phyloP scores from a whole-genome alignment of 2,329 filamentous ascomycete genomes.

The Lecanicillium sp. region DNA sequence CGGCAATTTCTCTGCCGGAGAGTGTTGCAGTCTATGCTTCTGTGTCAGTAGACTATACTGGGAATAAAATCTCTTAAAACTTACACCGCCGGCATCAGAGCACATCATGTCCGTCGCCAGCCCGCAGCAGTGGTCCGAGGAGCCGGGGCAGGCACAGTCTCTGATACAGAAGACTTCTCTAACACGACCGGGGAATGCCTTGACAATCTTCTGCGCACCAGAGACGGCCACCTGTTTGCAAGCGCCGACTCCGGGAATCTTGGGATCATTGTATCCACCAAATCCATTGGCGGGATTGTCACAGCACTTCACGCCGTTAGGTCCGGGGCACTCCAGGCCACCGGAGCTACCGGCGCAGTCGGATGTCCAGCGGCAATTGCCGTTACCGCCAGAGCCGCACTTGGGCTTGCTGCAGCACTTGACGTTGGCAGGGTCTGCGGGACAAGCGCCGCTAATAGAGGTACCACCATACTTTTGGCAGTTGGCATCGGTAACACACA shows the following conservation, averaged over 20 bases:
- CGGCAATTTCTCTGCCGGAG: slow-evolving; percentile 33
- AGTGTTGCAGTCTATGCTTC: slow-evolving; percentile 22
- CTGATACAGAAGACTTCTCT: slow-evolving; percentile 25
- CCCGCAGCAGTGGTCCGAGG: slow-evolving; percentile 29
- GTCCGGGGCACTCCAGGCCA: slow-evolving; percentile 28
- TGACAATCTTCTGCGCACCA: slow-evolving; percentile 25
- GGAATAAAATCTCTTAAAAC: no score
- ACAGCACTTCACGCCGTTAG: slow-evolving; percentile 30
- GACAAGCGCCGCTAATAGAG: slow-evolving; percentile 28
- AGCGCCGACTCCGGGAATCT: slow-evolving; percentile 23
- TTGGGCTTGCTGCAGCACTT: slow-evolving; percentile 33
- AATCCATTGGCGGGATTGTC: slow-evolving; percentile 20
- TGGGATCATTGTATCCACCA: slow-evolving; percentile 25
- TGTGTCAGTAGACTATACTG: slow-evolving; percentile 1
- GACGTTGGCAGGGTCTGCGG: slow-evolving; percentile 26
- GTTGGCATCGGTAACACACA: slow-evolving; percentile 27
- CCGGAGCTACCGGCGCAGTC: slow-evolving; percentile 25
- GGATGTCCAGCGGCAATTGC: slow-evolving; percentile 29
- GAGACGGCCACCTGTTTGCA: slow-evolving; percentile 27
- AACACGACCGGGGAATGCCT: slow-evolving; percentile 25
- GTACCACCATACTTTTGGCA: slow-evolving; percentile 29
- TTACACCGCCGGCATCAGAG: slow-evolving; percentile 28
- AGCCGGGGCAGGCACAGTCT: slow-evolving; percentile 22
- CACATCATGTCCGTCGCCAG: slow-evolving; percentile 30
- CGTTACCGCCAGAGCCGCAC: slow-evolving; percentile 21